phyloP scores from a whole-genome alignment of 2,329 filamentous ascomycete genomes.

The Alternaria sp. region DNA sequence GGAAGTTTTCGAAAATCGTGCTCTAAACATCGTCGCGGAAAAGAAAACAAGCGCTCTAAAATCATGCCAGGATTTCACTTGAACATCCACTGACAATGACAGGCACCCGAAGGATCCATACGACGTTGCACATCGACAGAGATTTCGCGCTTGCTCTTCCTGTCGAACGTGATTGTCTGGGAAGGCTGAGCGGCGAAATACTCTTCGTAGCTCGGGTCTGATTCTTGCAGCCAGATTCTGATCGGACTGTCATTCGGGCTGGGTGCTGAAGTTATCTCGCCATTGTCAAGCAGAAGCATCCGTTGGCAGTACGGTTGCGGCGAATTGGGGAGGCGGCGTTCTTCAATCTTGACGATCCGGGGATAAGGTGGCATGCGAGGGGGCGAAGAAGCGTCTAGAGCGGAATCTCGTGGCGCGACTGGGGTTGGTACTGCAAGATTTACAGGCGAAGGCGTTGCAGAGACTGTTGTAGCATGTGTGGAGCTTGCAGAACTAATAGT shows the following conservation, averaged over 20 bases:
- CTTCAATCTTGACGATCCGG: conserved; percentile 70
- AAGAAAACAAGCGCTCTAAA: conserved; percentile 7
- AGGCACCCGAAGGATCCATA: conserved; percentile 44
- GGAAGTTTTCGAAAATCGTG: conserved; percentile 7
- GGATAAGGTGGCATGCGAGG: conserved; percentile 56
- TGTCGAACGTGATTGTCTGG: conserved; percentile 13
- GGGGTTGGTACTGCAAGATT: neutral
- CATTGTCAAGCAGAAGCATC: conserved; percentile 66
- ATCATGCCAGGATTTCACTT: conserved; percentile 32
- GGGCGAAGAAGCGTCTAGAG: conserved; percentile 30
- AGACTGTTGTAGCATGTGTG: conserved; percentile 15
- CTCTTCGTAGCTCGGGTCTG: conserved; percentile 49
- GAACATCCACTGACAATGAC: conserved; percentile 54
- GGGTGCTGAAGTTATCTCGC: conserved; percentile 52
- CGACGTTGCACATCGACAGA: conserved; percentile 26
- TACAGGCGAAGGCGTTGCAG: conserved; percentile 21
- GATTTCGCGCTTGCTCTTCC: conserved; percentile 26
- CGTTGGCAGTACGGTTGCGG: conserved; percentile 69
- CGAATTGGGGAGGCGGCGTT: conserved; percentile 63
- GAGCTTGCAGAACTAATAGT: conserved; percentile 16
- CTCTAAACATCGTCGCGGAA: conserved; percentile 4
- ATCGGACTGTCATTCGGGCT: conserved; percentile 49
- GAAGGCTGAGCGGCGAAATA: conserved; percentile 30
- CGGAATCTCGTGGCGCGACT: conserved; percentile 23
- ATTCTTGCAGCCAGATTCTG: conserved; percentile 53